Conservation (phyloP, 1,284 basidiomycete species). For the Cutaneotrichosporon cyanovorans region DNA sequence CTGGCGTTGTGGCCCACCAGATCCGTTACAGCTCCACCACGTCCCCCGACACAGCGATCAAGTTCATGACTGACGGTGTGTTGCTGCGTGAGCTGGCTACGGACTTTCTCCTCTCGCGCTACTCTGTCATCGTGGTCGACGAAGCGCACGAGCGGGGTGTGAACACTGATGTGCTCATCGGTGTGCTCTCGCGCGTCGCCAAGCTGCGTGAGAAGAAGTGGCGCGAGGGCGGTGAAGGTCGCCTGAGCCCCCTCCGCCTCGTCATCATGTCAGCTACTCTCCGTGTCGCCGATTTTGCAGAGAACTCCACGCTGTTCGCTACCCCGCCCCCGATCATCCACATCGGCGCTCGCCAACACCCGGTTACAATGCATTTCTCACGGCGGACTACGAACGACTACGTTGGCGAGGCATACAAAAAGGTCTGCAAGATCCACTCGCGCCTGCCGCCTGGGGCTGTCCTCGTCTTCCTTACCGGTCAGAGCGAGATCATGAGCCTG, state of each 20-base stretch:
- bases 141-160: conserved; percentile 98
- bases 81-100: conserved; percentile 83
- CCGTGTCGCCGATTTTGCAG: conserved; percentile 84
- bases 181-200: conserved; percentile 85
- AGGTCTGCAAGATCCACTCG: conserved; percentile 71
- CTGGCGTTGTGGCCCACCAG: conserved; percentile 83
- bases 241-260: conserved; percentile 80
- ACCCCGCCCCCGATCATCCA: conserved; percentile 81
- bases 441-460: conserved; percentile 64
- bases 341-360: conserved; percentile 84
- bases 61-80: conserved; percentile 99
- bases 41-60: conserved; percentile 80
- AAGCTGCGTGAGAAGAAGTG: conserved; percentile 81
- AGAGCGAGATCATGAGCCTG: conserved; percentile 62
- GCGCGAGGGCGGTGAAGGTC: conserved; percentile 57
- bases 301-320: conserved; percentile 75
- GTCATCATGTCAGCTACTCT: conserved; percentile 99
- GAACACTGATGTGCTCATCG: conserved; percentile 96
- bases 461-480: conserved; percentile 69
- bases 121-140: conserved; percentile 91
- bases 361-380: conserved; percentile 91
- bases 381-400: conserved; percentile 81
- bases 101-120: conserved; percentile 83
- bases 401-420: conserved; percentile 80
- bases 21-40: conserved; percentile 95